phyloP scores from a whole-genome alignment of 2,329 filamentous ascomycete species.

The Ustilaginoidea virens region DNA sequence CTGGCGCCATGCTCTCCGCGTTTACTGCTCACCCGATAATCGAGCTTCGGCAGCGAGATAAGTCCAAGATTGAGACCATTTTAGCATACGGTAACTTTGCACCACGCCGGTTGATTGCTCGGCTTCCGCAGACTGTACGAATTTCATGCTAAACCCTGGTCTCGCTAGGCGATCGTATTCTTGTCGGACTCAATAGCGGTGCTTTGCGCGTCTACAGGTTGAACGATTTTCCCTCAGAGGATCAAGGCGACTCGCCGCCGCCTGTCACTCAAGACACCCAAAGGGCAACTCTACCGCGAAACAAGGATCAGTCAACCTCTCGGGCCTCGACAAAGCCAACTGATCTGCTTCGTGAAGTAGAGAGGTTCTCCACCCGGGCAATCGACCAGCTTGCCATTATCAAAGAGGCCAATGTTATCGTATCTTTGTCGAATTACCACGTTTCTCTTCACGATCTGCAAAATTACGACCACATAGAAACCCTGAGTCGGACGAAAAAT shows the following conservation, averaged over 20 bases:
- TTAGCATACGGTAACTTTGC: conserved; percentile 58
- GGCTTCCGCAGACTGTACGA: too few relatives aligned
- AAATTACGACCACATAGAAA: conserved; percentile 69
- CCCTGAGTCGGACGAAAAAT: conserved; percentile 67
- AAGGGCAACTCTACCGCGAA: conserved; percentile 12
- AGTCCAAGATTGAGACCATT: conserved; percentile 92
- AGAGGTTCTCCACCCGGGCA: conserved; percentile 81
- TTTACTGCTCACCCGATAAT: conserved; percentile 93
- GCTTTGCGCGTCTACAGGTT: conserved; percentile 80
- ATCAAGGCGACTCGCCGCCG: conserved; percentile 16
- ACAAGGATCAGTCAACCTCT: conserved; percentile 14
- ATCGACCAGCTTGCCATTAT: conserved; percentile 92
- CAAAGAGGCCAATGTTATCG: conserved; percentile 82
- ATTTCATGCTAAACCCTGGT: too few relatives aligned
- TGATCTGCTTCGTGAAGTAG: conserved; percentile 78
- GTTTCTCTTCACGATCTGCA: conserved; percentile 83
- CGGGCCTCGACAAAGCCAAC: conserved; percentile 39
- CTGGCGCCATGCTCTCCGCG: conserved; percentile 73
- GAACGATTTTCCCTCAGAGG: conserved; percentile 43
- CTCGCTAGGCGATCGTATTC: conserved; percentile 60
- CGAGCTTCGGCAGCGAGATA: conserved; percentile 91
- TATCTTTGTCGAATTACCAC: conserved; percentile 81
- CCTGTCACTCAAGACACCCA: conserved; percentile 12
- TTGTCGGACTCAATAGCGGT: conserved; percentile 85
- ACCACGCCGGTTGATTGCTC: too few relatives aligned